phyloP scores from a whole-genome alignment of 495 filamentous ascomycete genomes.

The Pyronema domesticum region DNA sequence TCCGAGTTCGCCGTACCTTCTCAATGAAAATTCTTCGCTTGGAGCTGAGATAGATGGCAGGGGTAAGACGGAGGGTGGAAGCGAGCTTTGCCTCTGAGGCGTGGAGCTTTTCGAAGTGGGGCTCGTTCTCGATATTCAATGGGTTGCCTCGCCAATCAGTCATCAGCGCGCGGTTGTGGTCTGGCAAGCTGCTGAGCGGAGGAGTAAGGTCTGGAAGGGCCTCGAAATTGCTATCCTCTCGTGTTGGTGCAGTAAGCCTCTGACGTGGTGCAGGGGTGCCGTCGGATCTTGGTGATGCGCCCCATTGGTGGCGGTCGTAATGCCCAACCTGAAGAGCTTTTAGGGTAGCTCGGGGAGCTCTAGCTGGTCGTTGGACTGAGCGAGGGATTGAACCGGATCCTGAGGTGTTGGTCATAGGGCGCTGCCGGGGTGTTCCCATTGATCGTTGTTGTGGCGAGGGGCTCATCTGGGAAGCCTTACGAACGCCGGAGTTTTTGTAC shows the following conservation, averaged over 20 bases:
- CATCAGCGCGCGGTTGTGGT: constrained; percentile 53
- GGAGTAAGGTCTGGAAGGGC: constrained; percentile 64
- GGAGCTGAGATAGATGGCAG: constrained; percentile 81
- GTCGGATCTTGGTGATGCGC: background rate
- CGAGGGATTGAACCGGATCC: background rate
- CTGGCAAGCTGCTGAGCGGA: constrained; percentile 44
- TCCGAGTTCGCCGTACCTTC: constrained; percentile 47
- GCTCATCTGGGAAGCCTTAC: background rate
- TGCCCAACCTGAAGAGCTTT: background rate
- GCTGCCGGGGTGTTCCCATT: background rate
- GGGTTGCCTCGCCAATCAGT: constrained; percentile 75
- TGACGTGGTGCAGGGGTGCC: constrained; percentile 7
- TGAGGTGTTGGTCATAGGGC: background rate
- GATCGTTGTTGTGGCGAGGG: background rate
- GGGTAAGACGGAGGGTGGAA: constrained; percentile 63
- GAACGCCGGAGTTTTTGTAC: background rate
- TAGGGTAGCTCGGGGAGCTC: constrained; percentile 3
- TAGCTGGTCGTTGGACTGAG: background rate
- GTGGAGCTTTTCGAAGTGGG: constrained; percentile 58
- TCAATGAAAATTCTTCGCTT: constrained; percentile 84
- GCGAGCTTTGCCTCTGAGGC: constrained; percentile 64
- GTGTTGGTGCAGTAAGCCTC: constrained; percentile 29
- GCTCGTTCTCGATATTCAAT: constrained; percentile 63
- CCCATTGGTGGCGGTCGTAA: background rate
- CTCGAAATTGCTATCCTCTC: constrained; percentile 78